These are phyloP conservation scores for Trichosanthes truncata DNA, from an alignment of 306 rosid genomes.

Conservation along the genomic window DNA sequence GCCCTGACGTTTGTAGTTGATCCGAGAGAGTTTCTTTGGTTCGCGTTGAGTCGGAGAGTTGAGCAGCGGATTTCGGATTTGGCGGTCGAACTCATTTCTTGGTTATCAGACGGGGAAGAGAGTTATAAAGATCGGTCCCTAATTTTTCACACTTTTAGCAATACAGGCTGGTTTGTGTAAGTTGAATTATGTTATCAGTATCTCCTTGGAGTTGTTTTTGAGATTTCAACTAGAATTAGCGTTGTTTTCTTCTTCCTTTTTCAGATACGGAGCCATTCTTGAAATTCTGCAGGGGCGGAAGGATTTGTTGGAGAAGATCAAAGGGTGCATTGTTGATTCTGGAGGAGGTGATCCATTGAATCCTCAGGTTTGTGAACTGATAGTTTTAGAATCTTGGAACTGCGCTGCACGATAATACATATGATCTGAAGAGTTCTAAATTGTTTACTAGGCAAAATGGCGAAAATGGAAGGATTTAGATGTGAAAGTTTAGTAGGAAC, in stretches of 20 bases:
- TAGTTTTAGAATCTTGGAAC: background rate
- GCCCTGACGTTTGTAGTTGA: slow-evolving; percentile 65
- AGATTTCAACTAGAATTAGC: background rate
- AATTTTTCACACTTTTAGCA: slow-evolving; percentile 83
- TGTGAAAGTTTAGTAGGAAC: background rate
- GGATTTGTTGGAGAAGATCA: slow-evolving; percentile 54
- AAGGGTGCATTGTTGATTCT: slow-evolving; percentile 79
- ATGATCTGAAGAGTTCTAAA: background rate
- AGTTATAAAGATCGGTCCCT: slow-evolving; percentile 52
- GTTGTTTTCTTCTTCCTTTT: slow-evolving; percentile 9
- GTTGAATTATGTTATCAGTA: slow-evolving; percentile 13
- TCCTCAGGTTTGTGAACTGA: slow-evolving; percentile 51
- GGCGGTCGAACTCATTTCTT: slow-evolving; percentile 40
- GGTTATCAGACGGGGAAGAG: slow-evolving; percentile 42
- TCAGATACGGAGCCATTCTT: slow-evolving; percentile 73
- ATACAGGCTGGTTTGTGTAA: slow-evolving; percentile 94
- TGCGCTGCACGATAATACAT: background rate
- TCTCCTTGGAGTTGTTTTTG: background rate
- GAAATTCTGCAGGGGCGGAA: slow-evolving; percentile 31
- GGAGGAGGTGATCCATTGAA: slow-evolving; percentile 76
- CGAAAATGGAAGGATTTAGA: background rate
- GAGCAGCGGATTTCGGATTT: slow-evolving; percentile 37
- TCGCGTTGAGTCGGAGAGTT: slow-evolving; percentile 41
- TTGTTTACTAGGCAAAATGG: background rate
- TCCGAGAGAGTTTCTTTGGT: slow-evolving; percentile 37